phyloP scores from a whole-genome alignment of 768 basidiomycete genomes.

The Galerina sulciceps region DNA sequence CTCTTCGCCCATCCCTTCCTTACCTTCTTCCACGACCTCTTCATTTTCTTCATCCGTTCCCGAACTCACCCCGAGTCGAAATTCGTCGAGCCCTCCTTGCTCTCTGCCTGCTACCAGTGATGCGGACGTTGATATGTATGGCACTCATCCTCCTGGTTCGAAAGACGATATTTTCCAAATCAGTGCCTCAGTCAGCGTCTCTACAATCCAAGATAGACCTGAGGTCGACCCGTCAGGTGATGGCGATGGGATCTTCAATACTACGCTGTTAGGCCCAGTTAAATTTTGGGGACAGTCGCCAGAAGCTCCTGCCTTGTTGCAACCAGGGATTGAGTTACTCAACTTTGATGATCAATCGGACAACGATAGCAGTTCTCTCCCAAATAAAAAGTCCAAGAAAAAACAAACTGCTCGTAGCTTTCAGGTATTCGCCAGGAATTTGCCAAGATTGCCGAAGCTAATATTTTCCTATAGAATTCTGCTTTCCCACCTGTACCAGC shows the following conservation, averaged over 20 bases:
- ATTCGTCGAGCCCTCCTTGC: constrained; percentile 66
- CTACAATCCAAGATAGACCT: constrained; percentile 21
- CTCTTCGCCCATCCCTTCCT: constrained; percentile 29
- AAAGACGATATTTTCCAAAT: constrained; percentile 1
- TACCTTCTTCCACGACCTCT: constrained; percentile 35
- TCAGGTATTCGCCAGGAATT: constrained; percentile 23
- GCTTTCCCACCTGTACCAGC: constrained; percentile 45
- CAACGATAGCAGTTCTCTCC: constrained; percentile 33
- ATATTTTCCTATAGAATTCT: constrained; percentile 32
- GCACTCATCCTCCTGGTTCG: constrained; percentile 16
- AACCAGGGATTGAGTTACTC: constrained; percentile 45
- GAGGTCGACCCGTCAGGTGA: constrained; percentile 25
- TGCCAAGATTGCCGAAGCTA: neutral
- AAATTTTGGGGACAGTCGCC: constrained; percentile 47
- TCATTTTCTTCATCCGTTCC: constrained; percentile 48
- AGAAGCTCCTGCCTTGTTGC: constrained; percentile 29
- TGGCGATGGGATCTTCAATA: constrained; percentile 38
- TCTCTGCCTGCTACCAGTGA: constrained; percentile 44
- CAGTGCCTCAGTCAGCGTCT: constrained; percentile 3
- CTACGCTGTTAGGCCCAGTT: constrained; percentile 43
- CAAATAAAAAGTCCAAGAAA: constrained; percentile 31
- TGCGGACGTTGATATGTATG: constrained; percentile 33
- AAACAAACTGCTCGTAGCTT: constrained; percentile 26
- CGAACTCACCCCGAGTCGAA: constrained; percentile 63
- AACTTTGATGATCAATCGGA: constrained; percentile 31